These are phyloP conservation scores for Rhodotorula paludigena DNA, from an alignment of 768 basidiomycete genomes.

Conservation along the genomic window DNA sequence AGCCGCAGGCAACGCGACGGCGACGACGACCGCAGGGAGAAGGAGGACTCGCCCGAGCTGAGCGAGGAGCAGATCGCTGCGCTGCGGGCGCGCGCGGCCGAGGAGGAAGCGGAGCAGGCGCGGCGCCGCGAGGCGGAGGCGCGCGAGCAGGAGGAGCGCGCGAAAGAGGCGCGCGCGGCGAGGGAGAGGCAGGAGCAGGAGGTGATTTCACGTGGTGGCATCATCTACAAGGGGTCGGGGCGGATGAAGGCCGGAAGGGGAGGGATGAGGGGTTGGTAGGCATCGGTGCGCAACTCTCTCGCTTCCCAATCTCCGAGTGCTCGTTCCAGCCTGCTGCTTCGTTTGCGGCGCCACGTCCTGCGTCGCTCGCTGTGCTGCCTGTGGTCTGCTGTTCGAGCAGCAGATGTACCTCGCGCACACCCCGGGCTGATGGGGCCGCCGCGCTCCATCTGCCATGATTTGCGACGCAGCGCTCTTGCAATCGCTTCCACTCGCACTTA, in stretches of 20 bases:
- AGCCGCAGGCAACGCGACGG: constrained; percentile 9
- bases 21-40: constrained; percentile 9
- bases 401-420: too few relatives aligned
- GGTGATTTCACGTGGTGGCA: constrained; percentile 9
- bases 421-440: too few relatives aligned
- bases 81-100: constrained; percentile 51
- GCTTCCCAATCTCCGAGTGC: too few relatives aligned
- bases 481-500: too few relatives aligned
- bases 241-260: constrained; percentile 35
- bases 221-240: constrained; percentile 38
- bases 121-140: constrained; percentile 65
- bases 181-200: constrained; percentile 26
- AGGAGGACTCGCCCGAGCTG: constrained; percentile 24
- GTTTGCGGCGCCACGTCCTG: too few relatives aligned
- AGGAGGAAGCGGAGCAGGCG: constrained; percentile 59
- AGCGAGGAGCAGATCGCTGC: constrained; percentile 20
- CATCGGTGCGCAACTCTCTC: too few relatives aligned
- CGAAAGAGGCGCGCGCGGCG: constrained; percentile 56
- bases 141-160: constrained; percentile 56
- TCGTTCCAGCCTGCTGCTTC: too few relatives aligned
- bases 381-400: too few relatives aligned
- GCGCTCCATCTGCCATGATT: too few relatives aligned
- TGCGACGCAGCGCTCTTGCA: too few relatives aligned
- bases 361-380: too few relatives aligned
- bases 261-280: constrained; percentile 39